Evolutionary conservation across 169 alveolate genomes (phyloP), one percentile per base, ranked within the genome.

Genomic region (Cryptosporidium xiaoi): DNA sequence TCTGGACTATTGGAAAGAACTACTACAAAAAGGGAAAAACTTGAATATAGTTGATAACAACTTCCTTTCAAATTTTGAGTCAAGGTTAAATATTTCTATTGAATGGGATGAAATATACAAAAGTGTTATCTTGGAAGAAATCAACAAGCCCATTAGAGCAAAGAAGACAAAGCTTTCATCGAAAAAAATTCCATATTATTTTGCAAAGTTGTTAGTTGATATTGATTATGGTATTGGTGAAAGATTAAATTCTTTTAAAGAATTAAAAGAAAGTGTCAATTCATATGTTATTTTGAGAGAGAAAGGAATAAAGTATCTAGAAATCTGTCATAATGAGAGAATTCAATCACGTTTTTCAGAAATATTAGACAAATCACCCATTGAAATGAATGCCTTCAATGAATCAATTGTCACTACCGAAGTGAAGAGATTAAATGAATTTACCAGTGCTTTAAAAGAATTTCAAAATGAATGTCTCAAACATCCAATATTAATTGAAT

Each of bases 71-170:
- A 3, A 56, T 33, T 62, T 77, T 10, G 87, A 77, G 48, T 13
- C 18, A 1, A 44, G 56, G 31, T 50, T 77, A 18, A 33, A 18
- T 20, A 29, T 48, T n/a, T 77, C 87, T 20, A 62, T 40, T 3
- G 64, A 77, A 44, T 77, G 87, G 87, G 46, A 27, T n/a, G 65
- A 77, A 24, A 20, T 77, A 24, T 60, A 77, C n/a, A 5, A 13
- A 6, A 62, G 33, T 20, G 24, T 15, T 20, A 15, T 27, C 34
- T 62, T 56, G 2, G 77, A 56, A 27, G 18, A 16, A 34, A 18
- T 24, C 40, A 12, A 48, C 16, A 77, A 56, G 40, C n/a, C 77
- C 3, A 60, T n/a, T 5, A 58, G 44, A 34, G 7, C 40, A 10
- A 77, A 62, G 20, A 56, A 48, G 16, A 2, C 7, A 27, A 62